These are phyloP conservation scores for Trichosporon ovoides DNA, from an alignment of 1,284 basidiomycete genomes.

Conservation along the genomic window DNA sequence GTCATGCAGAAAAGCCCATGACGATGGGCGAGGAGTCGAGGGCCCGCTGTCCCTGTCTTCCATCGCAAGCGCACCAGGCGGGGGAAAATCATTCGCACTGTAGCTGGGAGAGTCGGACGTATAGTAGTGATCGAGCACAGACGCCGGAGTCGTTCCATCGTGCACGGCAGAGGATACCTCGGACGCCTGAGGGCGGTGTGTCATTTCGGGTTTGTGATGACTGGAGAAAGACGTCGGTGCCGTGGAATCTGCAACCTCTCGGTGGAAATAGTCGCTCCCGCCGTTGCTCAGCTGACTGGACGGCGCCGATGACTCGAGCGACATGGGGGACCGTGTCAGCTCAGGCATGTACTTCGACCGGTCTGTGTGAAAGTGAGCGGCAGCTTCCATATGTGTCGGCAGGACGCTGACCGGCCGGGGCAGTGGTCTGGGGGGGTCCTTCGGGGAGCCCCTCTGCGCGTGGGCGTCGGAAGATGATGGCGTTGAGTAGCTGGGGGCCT, in stretches of 20 bases:
- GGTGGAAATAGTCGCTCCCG: neutral
- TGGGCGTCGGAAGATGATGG: neutral
- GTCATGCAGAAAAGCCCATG: neutral
- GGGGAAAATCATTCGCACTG: neutral
- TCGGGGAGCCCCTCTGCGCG: neutral
- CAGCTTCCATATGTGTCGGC: neutral
- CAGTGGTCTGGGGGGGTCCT: neutral
- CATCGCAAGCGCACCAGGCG: neutral
- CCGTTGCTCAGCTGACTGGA: neutral
- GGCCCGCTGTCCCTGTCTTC: neutral
- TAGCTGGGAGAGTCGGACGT: neutral
- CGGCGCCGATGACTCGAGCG: neutral
- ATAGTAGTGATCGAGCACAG: constrained; percentile 3
- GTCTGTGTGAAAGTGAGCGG: neutral
- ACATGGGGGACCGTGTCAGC: neutral
- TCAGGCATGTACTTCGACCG: neutral
- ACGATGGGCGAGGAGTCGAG: neutral
- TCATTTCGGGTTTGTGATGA: neutral
- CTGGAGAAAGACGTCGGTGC: neutral
- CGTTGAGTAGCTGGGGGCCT: neutral
- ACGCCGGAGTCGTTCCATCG: neutral
- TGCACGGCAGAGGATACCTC: neutral
- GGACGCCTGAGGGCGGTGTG: neutral
- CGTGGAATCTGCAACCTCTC: neutral
- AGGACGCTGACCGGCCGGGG: constrained; percentile 1